Percentiles rank a stretch among this genome's conserved stretches.
Evolutionary conservation across 208 protist genomes (phyloP).

Genomic region (Leishmania tropica): DNA sequence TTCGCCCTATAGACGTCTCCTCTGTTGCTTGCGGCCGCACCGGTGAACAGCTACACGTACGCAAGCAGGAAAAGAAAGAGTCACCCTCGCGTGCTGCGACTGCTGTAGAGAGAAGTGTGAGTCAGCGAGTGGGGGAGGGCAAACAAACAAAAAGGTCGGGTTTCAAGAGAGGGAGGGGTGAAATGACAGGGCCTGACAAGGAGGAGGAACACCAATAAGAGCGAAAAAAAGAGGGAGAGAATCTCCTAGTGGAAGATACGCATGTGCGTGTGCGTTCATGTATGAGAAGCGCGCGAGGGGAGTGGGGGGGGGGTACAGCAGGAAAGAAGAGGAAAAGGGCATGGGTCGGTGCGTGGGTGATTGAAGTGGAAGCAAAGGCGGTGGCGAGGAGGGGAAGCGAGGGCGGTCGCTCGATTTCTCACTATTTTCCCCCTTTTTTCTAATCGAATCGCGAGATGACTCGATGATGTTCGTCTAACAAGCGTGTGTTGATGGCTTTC

Average conservation of each 20-base stretch:
- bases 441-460: not conserved
- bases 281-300: not conserved
- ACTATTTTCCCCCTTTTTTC: not conserved
- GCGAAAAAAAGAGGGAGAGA: not conserved
- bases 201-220: not conserved
- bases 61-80: not conserved
- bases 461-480: not conserved
- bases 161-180: not conserved
- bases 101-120: not conserved
- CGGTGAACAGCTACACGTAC: constrained; percentile 7
- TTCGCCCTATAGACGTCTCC: not conserved
- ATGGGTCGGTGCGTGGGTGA: not conserved
- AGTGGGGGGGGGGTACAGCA: not conserved
- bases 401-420: not conserved
- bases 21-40: not conserved
- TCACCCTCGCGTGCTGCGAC: not conserved
- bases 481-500: not conserved
- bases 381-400: not conserved
- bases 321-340: not conserved
- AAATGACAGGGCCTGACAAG: not conserved
- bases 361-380: too few species aligned
- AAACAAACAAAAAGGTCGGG: not conserved
- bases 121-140: not conserved
- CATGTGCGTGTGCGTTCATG: not conserved
- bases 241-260: not conserved